A percentile compares a stretch with the other conserved stretches of the same genome.
Evolutionary conservation across 768 basidiomycete genomes (phyloP).

Genomic region (Mycena sanguinolenta): DNA sequence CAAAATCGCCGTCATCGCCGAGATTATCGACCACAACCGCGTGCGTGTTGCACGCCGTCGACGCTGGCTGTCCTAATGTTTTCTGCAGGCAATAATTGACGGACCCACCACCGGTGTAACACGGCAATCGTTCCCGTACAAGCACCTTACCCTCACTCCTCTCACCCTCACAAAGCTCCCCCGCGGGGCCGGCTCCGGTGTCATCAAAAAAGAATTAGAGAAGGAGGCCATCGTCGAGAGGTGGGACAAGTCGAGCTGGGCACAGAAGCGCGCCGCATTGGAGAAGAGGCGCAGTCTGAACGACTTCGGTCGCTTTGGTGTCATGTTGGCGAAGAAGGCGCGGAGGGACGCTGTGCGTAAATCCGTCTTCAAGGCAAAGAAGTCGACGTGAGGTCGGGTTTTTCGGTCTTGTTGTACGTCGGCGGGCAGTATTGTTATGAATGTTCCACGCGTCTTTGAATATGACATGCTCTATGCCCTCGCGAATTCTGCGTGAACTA

Average conservation of each 20-base stretch:
- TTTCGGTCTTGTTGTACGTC: constrained; percentile 38
- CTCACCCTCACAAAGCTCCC: constrained; percentile 86
- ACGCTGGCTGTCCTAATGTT: background rate
- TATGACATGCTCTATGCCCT: constrained; percentile 37
- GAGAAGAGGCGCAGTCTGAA: constrained; percentile 81
- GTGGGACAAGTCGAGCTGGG: constrained; percentile 93
- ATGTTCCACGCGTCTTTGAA: constrained; percentile 28
- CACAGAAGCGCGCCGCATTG: constrained; percentile 83
- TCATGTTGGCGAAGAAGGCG: constrained; percentile 91
- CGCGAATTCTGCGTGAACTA: background rate
- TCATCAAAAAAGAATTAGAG: constrained; percentile 89
- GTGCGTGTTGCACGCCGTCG: constrained; percentile 59
- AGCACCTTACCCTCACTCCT: constrained; percentile 92
- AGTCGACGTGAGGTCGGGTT: constrained; percentile 47
- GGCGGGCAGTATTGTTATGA: constrained; percentile 14
- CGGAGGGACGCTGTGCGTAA: constrained; percentile 86
- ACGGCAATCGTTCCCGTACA: constrained; percentile 93
- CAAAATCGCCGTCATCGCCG: constrained; percentile 94
- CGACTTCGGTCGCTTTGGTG: constrained; percentile 93
- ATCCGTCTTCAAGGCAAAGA: constrained; percentile 67
- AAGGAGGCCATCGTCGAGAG: constrained; percentile 86
- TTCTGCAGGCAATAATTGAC: constrained; percentile 89
- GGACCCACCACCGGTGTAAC: constrained; percentile 93
- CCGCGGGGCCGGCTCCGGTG: constrained; percentile 86
- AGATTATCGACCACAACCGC: constrained; percentile 99